A percentile compares a stretch with the other conserved stretches of the same genome.
These are phyloP conservation scores for Thozetella sp. DNA, from an alignment of 495 filamentous ascomycete genomes.

Conservation along the genomic window DNA sequence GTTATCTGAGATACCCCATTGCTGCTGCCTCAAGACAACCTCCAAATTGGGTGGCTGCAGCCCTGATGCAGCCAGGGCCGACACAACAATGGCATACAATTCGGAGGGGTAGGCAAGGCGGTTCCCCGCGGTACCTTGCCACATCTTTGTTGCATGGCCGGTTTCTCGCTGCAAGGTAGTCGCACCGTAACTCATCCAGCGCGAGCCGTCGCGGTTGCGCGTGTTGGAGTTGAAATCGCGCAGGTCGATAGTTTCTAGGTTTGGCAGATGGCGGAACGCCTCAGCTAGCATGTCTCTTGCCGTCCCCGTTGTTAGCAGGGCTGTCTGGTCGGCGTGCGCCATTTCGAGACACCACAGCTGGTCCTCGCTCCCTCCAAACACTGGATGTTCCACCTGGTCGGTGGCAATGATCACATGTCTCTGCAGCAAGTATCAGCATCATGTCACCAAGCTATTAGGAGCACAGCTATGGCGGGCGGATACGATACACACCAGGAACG, in stretches of 20 bases:
- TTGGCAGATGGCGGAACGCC: conserved; percentile 47
- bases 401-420: conserved; percentile 50
- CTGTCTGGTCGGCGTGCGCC: conserved; percentile 19
- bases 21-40: conserved; percentile 26
- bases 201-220: conserved; percentile 26
- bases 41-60: conserved; percentile 33
- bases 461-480: too few relatives aligned
- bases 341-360: not conserved
- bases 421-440: not conserved
- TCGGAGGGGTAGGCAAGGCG: conserved; percentile 12
- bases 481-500: conserved; percentile 23
- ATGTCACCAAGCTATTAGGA: too few relatives aligned
- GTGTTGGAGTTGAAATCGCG: conserved; percentile 44
- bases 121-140: not conserved
- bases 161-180: conserved; percentile 19
- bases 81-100: conserved; percentile 27
- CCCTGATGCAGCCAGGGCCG: conserved; percentile 32
- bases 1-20: conserved; percentile 15
- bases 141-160: not conserved
- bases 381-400: conserved; percentile 18
- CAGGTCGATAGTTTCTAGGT: conserved; percentile 47
- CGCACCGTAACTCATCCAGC: conserved; percentile 37
- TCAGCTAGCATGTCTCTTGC: conserved; percentile 48
- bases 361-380: not conserved
- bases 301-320: conserved; percentile 35